phyloP scores from a whole-genome alignment of 208 protist species.

The Lotmaria passim region DNA sequence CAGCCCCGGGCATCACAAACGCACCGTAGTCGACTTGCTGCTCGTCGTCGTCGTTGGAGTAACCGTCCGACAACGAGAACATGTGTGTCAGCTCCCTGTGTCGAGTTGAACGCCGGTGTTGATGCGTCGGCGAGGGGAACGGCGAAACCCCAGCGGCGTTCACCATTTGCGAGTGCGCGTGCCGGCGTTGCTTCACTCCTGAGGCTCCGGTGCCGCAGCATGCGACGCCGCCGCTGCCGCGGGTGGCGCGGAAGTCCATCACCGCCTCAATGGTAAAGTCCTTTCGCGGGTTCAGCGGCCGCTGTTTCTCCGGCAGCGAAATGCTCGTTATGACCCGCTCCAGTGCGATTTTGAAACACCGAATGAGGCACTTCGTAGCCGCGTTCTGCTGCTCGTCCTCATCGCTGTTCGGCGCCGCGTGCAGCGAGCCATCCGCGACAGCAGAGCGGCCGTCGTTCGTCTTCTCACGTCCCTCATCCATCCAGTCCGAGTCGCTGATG shows the following conservation, averaged over 20 bases:
- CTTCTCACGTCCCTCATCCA: constrained; percentile 24
- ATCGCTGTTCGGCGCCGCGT: background rate
- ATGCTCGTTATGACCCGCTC: constrained; percentile 79
- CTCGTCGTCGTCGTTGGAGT: constrained; percentile 19
- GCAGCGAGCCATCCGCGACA: background rate
- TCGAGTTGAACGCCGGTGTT: too few relatives aligned
- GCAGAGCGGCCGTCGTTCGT: constrained; percentile 16
- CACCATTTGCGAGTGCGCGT: constrained; percentile 6
- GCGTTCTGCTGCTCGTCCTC: constrained; percentile 45
- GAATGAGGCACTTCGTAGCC: constrained; percentile 70
- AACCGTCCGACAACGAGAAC: constrained; percentile 1
- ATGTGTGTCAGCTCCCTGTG: constrained; percentile 10
- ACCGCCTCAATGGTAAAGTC: constrained; percentile 85
- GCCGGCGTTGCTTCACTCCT: constrained; percentile 2
- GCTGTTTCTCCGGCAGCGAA: constrained; percentile 79
- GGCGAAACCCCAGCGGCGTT: background rate
- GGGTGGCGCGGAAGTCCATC: constrained; percentile 46
- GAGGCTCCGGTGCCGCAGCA: constrained; percentile 44
- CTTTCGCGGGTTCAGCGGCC: constrained; percentile 72
- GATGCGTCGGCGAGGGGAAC: background rate
- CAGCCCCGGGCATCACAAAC: constrained; percentile 3
- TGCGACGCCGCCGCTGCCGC: constrained; percentile 15
- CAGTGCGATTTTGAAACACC: constrained; percentile 85
- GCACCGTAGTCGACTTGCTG: constrained; percentile 13
- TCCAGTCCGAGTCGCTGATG: constrained; percentile 30